Evolutionary conservation across 2,329 filamentous ascomycete genomes (phyloP).

Genomic region (Phialophora chinensis): DNA sequence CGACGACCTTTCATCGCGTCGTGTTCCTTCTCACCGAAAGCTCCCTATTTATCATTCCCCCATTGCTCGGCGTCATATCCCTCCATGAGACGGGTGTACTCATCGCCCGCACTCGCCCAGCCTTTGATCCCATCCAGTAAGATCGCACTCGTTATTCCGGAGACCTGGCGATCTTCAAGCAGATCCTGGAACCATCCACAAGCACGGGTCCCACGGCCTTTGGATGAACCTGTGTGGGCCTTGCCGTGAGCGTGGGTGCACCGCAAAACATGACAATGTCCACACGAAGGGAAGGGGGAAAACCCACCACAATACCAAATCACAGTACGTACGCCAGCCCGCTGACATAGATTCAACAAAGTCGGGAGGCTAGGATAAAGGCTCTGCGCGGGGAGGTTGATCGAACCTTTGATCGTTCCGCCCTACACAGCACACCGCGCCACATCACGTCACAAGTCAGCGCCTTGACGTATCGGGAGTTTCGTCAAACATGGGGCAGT

Average conservation of each 20-base stretch:
- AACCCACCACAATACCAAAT: conserved; percentile 51
- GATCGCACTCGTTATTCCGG: conserved; percentile 35
- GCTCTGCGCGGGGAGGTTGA: conserved; percentile 54
- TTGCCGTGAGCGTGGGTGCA: background rate
- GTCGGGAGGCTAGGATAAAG: conserved; percentile 48
- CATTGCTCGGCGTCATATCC: conserved; percentile 41
- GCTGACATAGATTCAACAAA: conserved; percentile 45
- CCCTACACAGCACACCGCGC: conserved; percentile 50
- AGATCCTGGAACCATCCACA: conserved; percentile 64
- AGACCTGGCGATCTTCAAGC: conserved; percentile 46
- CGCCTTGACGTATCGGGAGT: background rate
- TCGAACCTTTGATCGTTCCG: conserved; percentile 65
- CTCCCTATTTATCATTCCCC: conserved; percentile 24
- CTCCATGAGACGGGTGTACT: conserved; percentile 43
- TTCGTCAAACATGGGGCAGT: background rate
- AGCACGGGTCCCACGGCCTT: conserved; percentile 60
- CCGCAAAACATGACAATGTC: background rate
- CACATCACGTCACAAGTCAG: background rate
- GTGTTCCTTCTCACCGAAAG: background rate
- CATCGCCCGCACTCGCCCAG: conserved; percentile 42
- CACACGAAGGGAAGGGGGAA: conserved; percentile 7
- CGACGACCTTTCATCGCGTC: background rate
- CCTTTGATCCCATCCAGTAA: conserved; percentile 43
- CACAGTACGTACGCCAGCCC: conserved; percentile 43
- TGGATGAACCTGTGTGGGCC: conserved; percentile 56